Evolutionary conservation across 306 rosid species (phyloP).

Genomic region (Corylus americana): DNA sequence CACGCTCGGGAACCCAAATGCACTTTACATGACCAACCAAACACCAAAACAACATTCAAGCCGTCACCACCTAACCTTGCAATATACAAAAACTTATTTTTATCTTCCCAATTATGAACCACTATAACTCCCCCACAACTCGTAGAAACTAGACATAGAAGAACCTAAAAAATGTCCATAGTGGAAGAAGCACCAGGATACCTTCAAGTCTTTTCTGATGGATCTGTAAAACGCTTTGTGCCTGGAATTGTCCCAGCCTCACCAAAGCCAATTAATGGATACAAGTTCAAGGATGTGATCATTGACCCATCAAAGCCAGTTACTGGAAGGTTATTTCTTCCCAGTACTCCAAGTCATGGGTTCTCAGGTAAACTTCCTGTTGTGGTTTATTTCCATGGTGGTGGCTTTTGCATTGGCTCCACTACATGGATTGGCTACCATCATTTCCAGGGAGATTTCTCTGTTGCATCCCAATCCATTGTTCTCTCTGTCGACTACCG

Average conservation of each 20-base stretch:
- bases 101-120: background rate
- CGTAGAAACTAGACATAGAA: background rate
- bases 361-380: conserved; percentile 44
- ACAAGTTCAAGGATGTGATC: conserved; percentile 60
- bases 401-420: conserved; percentile 92
- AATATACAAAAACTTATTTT: background rate
- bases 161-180: conserved; percentile 45
- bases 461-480: conserved; percentile 46
- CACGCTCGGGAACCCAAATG: background rate
- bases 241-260: conserved; percentile 47
- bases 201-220: conserved; percentile 66
- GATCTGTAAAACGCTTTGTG: conserved; percentile 61
- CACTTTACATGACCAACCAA: conserved; percentile 52
- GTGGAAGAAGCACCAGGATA: conserved; percentile 62
- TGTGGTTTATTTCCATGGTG: conserved; percentile 83
- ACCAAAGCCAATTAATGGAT: conserved; percentile 33
- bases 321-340: conserved; percentile 69
- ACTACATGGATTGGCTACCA: conserved; percentile 86
- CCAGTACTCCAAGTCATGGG: conserved; percentile 16
- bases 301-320: conserved; percentile 57
- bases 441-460: conserved; percentile 57
- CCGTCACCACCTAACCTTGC: conserved; percentile 10
- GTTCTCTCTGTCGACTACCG: conserved; percentile 79
- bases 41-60: conserved; percentile 16
- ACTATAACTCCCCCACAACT: background rate